Evolutionary conservation across 306 rosid genomes (phyloP), one percentile per base, ranked within the genome.

Genomic region (Rubus parviflorus): DNA sequence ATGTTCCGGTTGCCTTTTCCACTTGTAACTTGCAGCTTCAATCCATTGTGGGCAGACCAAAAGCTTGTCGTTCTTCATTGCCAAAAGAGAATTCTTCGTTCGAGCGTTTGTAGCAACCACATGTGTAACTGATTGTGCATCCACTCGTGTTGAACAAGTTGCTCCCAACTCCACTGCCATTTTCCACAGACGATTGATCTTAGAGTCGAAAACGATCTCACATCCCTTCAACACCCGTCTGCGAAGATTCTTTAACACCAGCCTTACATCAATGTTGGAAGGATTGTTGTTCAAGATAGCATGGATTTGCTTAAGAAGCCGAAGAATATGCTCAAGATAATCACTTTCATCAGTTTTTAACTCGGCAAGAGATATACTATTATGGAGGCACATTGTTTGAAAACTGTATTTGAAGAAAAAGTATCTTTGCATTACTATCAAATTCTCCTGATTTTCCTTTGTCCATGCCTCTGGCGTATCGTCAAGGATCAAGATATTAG

Each of bases 151-250:
- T 66, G 83, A 67, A 75, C 98, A 92, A 23, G 79, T 83, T 13
- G 97, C 98, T 77, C 98, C 98, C 86, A 94, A 56, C 64, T 84
- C 88, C 85, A 88, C 95, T 1, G 94, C 93, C 89, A 88, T 87
- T 85, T 77, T 88, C 92, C 86, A 62, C 10, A 94, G 91, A 43
- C 66, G 79, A 72, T 81, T 87, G 76, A 73, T 80, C 1, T 78
- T 78, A 3, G 89, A 92, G 81, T 88, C 88, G 77, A 94, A 92
- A 61, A 92, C 82, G 0, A 92, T 67, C 70, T 80, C 88, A 62
- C 93, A 92, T 7, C 90, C 97, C 10, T 82, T 81, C 8, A 94
- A 85, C 14, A 88, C 79, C 72, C 82, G 84, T 25, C 80, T 79
- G 23, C 82, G 86, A 57, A 81, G n/a, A 1, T 80, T 42, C 73